Percentiles rank a stretch among this genome's conserved stretches.
These are phyloP conservation scores for Candida gorgasii DNA, from an alignment of 805 yeast genomes.

Conservation along the genomic window DNA sequence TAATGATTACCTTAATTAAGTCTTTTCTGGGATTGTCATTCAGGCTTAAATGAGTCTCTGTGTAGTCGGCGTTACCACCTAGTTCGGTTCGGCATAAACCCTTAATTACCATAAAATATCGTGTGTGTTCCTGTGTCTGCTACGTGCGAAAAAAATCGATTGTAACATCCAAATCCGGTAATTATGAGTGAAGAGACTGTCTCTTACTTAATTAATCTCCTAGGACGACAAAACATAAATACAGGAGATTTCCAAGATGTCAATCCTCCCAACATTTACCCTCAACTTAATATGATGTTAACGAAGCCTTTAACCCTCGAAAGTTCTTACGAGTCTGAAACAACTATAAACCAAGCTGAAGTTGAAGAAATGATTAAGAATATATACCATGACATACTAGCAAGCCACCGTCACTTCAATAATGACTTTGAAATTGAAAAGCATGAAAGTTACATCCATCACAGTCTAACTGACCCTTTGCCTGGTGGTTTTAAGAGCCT, in stretches of 20 bases:
- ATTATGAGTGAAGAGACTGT: constrained; percentile 15
- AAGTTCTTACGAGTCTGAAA: constrained; percentile 32
- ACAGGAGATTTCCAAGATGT: constrained; percentile 15
- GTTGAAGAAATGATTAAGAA: constrained; percentile 27
- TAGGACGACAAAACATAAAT: constrained; percentile 17
- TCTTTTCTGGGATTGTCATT: too few relatives aligned
- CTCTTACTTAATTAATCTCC: constrained; percentile 19
- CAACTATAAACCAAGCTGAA: constrained; percentile 39
- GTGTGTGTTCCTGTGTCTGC: too few relatives aligned
- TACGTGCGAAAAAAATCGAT: constrained; percentile 7
- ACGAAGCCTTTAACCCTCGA: constrained; percentile 18
- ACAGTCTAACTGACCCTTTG: constrained; percentile 38
- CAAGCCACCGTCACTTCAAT: constrained; percentile 13
- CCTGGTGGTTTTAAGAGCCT: constrained; percentile 54
- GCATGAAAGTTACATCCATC: constrained; percentile 47
- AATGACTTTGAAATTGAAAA: constrained; percentile 21
- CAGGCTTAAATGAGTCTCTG: too few relatives aligned
- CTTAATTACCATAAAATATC: too few relatives aligned
- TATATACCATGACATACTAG: constrained; percentile 27
- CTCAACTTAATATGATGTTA: constrained; percentile 16
- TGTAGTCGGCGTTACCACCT: too few relatives aligned
- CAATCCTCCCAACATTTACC: constrained; percentile 14
- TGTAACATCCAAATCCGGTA: constrained; percentile 14
- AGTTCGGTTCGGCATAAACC: too few relatives aligned
- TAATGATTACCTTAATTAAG: constrained; percentile 11